Evolutionary conservation across 2,329 filamentous ascomycete genomes (phyloP).

Genomic region (Phaeosphaeria sp.): DNA sequence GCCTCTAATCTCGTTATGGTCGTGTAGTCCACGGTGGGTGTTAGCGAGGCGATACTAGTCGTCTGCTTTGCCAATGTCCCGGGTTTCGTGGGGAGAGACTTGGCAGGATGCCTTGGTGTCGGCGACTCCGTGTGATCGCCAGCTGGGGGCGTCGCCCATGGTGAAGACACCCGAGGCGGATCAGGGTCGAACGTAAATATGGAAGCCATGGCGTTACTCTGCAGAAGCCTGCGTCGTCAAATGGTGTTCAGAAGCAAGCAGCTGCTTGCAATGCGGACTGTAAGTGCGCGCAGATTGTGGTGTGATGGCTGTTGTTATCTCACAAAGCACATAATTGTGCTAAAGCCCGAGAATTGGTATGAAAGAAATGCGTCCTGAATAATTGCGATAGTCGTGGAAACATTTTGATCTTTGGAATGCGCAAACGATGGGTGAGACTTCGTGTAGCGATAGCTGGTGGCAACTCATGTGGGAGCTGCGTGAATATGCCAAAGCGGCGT

Average conservation of each 20-base stretch:
- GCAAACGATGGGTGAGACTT: constrained; percentile 31
- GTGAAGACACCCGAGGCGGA: constrained; percentile 85
- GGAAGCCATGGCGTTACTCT: constrained; percentile 73
- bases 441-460: constrained; percentile 22
- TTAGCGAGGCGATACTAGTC: constrained; percentile 5
- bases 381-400: constrained; percentile 55
- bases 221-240: neutral
- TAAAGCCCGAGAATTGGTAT: constrained; percentile 60
- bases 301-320: constrained; percentile 15
- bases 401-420: constrained; percentile 55
- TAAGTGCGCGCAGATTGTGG: constrained; percentile 3
- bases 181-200: constrained; percentile 95
- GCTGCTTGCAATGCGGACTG: neutral
- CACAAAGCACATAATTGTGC: constrained; percentile 15
- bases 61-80: constrained; percentile 7
- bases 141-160: constrained; percentile 74
- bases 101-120: constrained; percentile 23
- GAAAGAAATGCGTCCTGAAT: constrained; percentile 58
- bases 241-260: neutral
- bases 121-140: constrained; percentile 21
- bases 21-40: constrained; percentile 33
- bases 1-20: constrained; percentile 77
- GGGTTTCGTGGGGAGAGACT: constrained; percentile 18
- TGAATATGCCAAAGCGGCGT: constrained; percentile 30
- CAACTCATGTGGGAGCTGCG: constrained; percentile 30